phyloP scores from a whole-genome alignment of 1,284 basidiomycete species.

The Ustilago esculenta region DNA sequence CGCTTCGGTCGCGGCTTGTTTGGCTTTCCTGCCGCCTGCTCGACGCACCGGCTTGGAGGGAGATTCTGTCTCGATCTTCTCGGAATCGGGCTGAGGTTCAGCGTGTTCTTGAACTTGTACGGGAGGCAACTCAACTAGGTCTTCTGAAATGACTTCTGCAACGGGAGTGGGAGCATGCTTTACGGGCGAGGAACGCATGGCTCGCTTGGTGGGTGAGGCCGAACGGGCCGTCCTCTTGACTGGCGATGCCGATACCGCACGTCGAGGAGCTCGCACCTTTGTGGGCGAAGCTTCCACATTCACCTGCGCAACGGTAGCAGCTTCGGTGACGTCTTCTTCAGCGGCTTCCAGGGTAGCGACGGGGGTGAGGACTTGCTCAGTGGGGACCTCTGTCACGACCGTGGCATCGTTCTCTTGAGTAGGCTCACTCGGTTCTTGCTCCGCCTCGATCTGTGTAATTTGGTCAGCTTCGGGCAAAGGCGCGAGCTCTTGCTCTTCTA shows the following conservation, averaged over 20 bases:
- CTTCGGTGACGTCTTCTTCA: not conserved
- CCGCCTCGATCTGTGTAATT: not conserved
- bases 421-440: not conserved
- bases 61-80: slow-evolving; percentile 7
- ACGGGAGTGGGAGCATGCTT: slow-evolving; percentile 13
- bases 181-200: slow-evolving; percentile 24
- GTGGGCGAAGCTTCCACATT: slow-evolving; percentile 11
- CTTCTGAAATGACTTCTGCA: not conserved
- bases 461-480: not conserved
- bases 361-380: not conserved
- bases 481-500: not conserved
- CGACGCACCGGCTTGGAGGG: slow-evolving; percentile 24
- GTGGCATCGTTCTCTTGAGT: not conserved
- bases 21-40: slow-evolving; percentile 22
- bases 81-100: not conserved
- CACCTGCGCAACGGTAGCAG: not conserved
- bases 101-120: not conserved
- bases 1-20: slow-evolving; percentile 19
- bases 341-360: not conserved
- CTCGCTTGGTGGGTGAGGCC: slow-evolving; percentile 24
- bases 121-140: not conserved
- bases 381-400: not conserved
- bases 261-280: slow-evolving; percentile 22
- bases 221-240: slow-evolving; percentile 17
- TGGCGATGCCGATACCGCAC: slow-evolving; percentile 22